phyloP scores from a whole-genome alignment of 1,139 yeast species.

The Geotrichum bryndzae region DNA sequence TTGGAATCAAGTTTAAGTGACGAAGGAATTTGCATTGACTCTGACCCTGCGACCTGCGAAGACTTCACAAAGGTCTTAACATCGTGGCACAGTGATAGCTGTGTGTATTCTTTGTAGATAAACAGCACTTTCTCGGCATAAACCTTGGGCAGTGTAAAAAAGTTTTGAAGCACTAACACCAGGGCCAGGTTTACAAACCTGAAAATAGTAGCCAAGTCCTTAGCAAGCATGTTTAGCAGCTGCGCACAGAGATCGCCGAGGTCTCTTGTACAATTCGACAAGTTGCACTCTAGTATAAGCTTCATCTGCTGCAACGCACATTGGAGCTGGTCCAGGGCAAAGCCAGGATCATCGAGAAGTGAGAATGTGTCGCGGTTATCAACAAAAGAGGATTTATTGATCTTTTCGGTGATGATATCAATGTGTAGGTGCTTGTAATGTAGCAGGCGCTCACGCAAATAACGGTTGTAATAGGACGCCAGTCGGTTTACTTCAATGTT shows the following conservation, averaged over 20 bases:
- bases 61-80: constrained; percentile 21
- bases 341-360: constrained; percentile 1
- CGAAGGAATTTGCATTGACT: constrained; percentile 22
- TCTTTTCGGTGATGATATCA: constrained; percentile 26
- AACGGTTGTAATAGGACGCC: constrained; percentile 24
- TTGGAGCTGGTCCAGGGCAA: constrained; percentile 24
- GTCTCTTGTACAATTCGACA: constrained; percentile 15
- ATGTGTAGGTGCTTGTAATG: constrained; percentile 21
- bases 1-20: constrained; percentile 21
- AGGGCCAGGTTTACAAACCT: constrained; percentile 24
- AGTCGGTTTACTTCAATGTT: constrained; percentile 19
- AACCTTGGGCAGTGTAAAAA: constrained; percentile 23
- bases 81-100: constrained; percentile 25
- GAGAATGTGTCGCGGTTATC: constrained; percentile 7
- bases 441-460: constrained; percentile 23
- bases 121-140: constrained; percentile 27
- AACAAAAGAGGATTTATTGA: constrained; percentile 20
- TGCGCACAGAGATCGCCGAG: too few relatives aligned
- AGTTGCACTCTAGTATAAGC: constrained; percentile 25
- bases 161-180: constrained; percentile 25
- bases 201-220: constrained; percentile 25
- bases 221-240: constrained; percentile 19
- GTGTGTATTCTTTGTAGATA: constrained; percentile 28
- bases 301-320: constrained; percentile 23
- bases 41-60: constrained; percentile 21